Conservation (phyloP, 2,329 filamentous ascomycete species). For the Cercospora sesami region DNA sequence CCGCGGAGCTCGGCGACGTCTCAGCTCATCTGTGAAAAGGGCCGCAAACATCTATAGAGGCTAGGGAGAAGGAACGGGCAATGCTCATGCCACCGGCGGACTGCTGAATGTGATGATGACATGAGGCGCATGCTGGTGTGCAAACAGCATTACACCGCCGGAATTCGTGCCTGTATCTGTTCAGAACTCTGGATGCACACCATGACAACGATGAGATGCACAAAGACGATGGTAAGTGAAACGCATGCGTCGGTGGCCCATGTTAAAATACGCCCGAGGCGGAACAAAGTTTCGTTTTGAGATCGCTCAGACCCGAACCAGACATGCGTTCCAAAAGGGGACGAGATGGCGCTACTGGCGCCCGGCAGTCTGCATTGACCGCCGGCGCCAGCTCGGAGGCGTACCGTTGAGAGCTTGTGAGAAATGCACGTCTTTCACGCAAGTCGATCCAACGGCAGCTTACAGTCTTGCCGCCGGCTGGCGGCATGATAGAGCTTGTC, state of each 20-base stretch:
- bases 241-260: conserved; percentile 14
- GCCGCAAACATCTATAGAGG: not conserved
- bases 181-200: not conserved
- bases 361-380: conserved; percentile 7
- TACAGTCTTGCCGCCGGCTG: not conserved
- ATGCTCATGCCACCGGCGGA: not conserved
- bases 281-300: not conserved
- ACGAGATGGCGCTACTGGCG: conserved; percentile 10
- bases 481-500: not conserved
- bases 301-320: conserved; percentile 11
- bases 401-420: conserved; percentile 5
- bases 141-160: not conserved
- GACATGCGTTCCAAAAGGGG: conserved; percentile 3
- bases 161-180: not conserved
- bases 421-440: not conserved
- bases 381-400: not conserved
- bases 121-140: not conserved
- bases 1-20: not conserved
- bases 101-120: not conserved
- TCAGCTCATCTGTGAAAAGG: not conserved
- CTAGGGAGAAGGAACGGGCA: not conserved
- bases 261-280: not conserved
- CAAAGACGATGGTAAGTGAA: conserved; percentile 7
- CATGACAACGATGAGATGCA: not conserved
- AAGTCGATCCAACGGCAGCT: not conserved